phyloP scores from a whole-genome alignment of 192 early-diverging fungal species.

The Nowakowskiella sp. region DNA sequence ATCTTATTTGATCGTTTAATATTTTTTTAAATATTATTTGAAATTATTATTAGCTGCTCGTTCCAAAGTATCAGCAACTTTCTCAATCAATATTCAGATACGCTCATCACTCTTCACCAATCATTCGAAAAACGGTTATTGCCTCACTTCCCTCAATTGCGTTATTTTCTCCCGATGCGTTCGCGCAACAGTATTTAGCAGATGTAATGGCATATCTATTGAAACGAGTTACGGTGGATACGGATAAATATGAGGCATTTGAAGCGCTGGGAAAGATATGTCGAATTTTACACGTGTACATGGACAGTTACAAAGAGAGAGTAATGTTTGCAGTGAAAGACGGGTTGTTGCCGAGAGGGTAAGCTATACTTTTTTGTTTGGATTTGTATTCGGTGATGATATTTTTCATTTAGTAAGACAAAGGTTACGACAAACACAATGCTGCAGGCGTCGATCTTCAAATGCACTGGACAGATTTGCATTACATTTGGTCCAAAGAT shows the following conservation, averaged over 20 bases:
- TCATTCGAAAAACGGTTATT: conserved; percentile 77
- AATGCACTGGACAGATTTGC: conserved; percentile 83
- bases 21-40: too few relatives aligned
- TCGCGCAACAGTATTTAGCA: too few relatives aligned
- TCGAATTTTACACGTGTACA: too few relatives aligned
- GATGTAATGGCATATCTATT: too few relatives aligned
- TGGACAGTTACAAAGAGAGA: too few relatives aligned
- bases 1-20: too few relatives aligned
- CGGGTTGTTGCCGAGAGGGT: too few relatives aligned
- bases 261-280: too few relatives aligned
- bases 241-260: too few relatives aligned
- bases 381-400: too few relatives aligned
- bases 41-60: conserved; percentile 63
- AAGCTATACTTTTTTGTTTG: neutral
- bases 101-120: conserved; percentile 66
- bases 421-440: neutral
- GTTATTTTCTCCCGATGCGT: conserved; percentile 61
- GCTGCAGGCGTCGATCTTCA: conserved; percentile 46
- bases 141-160: conserved; percentile 77
- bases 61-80: conserved; percentile 62
- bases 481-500: conserved; percentile 83
- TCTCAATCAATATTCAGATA: conserved; percentile 69
- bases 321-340: too few relatives aligned
- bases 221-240: too few relatives aligned
- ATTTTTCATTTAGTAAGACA: neutral